Conservation (phyloP, 2,329 filamentous ascomycete genomes). For the Periconia digitata region DNA sequence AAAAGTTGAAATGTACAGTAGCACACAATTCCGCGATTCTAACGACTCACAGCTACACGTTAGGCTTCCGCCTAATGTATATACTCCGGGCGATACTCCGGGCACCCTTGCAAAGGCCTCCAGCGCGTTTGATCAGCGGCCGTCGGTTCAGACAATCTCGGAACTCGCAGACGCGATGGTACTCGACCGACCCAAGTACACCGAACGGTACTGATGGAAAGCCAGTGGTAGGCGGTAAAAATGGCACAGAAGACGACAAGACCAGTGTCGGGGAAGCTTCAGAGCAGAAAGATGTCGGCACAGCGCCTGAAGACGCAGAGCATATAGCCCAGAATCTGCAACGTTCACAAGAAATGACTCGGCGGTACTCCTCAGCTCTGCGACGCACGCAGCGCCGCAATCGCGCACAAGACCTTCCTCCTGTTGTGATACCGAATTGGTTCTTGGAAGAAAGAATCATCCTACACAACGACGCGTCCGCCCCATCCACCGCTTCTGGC, state of each 20-base stretch:
- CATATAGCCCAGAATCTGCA: conserved; percentile 39
- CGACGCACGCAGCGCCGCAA: conserved; percentile 36
- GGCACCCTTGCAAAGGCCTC: conserved; percentile 41
- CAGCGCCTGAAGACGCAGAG: conserved; percentile 35
- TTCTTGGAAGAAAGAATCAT: conserved; percentile 59
- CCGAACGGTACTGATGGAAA: conserved; percentile 31
- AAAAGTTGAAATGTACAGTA: neutral
- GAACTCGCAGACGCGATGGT: conserved; percentile 35
- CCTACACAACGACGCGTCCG: conserved; percentile 36
- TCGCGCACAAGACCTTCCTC: conserved; percentile 37
- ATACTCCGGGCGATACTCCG: conserved; percentile 44
- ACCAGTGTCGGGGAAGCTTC: conserved; percentile 20
- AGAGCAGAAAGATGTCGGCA: conserved; percentile 22
- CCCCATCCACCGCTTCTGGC: conserved; percentile 6
- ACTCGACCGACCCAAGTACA: conserved; percentile 35
- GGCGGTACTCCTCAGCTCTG: conserved; percentile 37
- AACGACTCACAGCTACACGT: neutral
- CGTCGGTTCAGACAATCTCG: conserved; percentile 37
- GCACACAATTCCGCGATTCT: neutral
- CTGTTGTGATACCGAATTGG: conserved; percentile 56
- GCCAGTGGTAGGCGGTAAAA: conserved; percentile 19
- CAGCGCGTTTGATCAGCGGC: conserved; percentile 39
- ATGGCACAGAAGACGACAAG: conserved; percentile 22
- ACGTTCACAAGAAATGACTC: conserved; percentile 35
- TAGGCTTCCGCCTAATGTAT: neutral